Percentiles rank a stretch among this genome's conserved stretches.
phyloP scores from a whole-genome alignment of 768 basidiomycete genomes.

The Lactarius pseudohatsudake region DNA sequence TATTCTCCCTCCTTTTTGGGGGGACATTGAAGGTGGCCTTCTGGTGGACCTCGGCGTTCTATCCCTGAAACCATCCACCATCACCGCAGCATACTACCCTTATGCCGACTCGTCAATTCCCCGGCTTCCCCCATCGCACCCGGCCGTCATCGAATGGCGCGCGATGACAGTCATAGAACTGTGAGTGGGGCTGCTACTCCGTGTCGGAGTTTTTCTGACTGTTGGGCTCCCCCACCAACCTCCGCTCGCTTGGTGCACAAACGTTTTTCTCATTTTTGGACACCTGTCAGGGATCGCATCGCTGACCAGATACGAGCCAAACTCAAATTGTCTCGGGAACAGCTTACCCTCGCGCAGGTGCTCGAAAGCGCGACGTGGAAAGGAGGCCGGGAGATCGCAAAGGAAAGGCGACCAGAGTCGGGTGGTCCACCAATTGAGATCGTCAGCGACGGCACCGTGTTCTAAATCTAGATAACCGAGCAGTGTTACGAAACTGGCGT shows the following conservation, averaged over 20 bases:
- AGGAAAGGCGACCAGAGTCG: conserved; percentile 63
- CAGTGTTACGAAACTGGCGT: neutral
- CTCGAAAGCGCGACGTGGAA: conserved; percentile 97
- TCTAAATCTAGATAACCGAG: conserved; percentile 39
- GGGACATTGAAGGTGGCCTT: conserved; percentile 63
- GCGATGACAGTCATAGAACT: conserved; percentile 93
- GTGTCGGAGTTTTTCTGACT: neutral
- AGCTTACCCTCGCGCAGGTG: conserved; percentile 80
- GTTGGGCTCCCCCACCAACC: conserved; percentile 21
- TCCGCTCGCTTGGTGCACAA: neutral
- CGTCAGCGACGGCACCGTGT: conserved; percentile 81
- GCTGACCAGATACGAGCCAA: conserved; percentile 64
- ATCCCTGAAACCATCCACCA: conserved; percentile 54
- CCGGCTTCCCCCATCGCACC: conserved; percentile 70
- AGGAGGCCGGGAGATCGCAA: conserved; percentile 91
- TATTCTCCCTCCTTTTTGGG: conserved; percentile 11
- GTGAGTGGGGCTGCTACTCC: conserved; percentile 43
- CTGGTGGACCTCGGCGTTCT: conserved; percentile 83
- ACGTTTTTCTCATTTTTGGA: conserved; percentile 5
- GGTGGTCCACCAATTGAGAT: conserved; percentile 88
- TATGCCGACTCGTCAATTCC: conserved; percentile 56
- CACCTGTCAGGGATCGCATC: conserved; percentile 68
- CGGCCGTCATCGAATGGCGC: conserved; percentile 94
- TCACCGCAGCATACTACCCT: conserved; percentile 47
- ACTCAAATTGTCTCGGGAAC: conserved; percentile 48